Percentiles rank a stretch among this genome's conserved stretches.
These are phyloP conservation scores for Lipomyces spencermartinsiae DNA, from an alignment of 805 yeast species.

Conservation along the genomic window DNA sequence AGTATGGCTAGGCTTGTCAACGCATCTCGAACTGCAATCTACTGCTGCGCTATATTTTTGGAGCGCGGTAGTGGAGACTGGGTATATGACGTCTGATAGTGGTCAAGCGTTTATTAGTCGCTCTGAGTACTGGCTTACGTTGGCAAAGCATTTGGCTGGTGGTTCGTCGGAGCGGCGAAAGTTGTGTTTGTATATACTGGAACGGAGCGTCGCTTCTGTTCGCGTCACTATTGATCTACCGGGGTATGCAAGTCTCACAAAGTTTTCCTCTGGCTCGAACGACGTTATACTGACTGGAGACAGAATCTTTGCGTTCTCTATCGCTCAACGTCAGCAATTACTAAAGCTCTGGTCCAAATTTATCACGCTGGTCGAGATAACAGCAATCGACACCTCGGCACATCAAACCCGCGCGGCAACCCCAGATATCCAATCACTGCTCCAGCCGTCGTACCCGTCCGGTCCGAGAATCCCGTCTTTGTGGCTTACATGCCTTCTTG, in stretches of 20 bases:
- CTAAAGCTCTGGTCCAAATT: slow-evolving; percentile 72
- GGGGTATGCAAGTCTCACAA: slow-evolving; percentile 12
- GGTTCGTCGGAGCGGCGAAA: slow-evolving; percentile 32
- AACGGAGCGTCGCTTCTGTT: slow-evolving; percentile 9
- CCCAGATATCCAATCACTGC: slow-evolving; percentile 13
- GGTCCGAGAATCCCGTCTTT: slow-evolving; percentile 12
- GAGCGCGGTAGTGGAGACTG: slow-evolving; percentile 14
- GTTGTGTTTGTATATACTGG: slow-evolving; percentile 24
- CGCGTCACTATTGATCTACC: slow-evolving; percentile 14
- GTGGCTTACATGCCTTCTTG: slow-evolving; percentile 21
- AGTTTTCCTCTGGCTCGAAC: not conserved
- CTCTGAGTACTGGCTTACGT: slow-evolving; percentile 18
- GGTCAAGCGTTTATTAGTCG: slow-evolving; percentile 12
- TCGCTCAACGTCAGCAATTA: slow-evolving; percentile 36
- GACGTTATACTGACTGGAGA: not conserved
- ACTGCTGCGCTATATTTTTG: slow-evolving; percentile 22
- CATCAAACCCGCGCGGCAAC: slow-evolving; percentile 62
- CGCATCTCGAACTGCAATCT: slow-evolving; percentile 3
- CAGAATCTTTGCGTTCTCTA: slow-evolving; percentile 15
- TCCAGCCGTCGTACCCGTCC: slow-evolving; percentile 5
- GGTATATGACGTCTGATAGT: not conserved
- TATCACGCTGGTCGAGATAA: slow-evolving; percentile 75
- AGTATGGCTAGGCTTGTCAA: not conserved
- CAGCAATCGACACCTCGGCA: slow-evolving; percentile 82
- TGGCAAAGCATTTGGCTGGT: slow-evolving; percentile 9